Evolutionary conservation across 805 yeast genomes (phyloP).

Genomic region (Candida montana): DNA sequence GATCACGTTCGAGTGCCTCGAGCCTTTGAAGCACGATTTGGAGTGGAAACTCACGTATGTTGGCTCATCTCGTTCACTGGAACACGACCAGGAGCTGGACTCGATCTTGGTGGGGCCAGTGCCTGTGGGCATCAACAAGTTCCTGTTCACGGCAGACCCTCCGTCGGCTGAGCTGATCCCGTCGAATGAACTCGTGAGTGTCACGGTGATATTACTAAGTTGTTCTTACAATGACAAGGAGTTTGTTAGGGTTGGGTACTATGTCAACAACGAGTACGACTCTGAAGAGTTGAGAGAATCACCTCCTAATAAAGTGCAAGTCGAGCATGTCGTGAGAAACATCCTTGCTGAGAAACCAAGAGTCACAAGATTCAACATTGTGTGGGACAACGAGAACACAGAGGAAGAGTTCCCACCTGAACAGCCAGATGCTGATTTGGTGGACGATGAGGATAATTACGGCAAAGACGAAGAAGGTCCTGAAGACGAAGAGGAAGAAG

Average conservation of each 20-base stretch:
- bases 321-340: constrained; percentile 90
- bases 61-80: constrained; percentile 89
- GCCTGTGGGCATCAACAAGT: constrained; percentile 94
- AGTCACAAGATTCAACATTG: constrained; percentile 93
- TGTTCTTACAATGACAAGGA: constrained; percentile 93
- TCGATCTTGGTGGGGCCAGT: constrained; percentile 98
- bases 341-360: constrained; percentile 96
- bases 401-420: constrained; percentile 75
- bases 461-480: constrained; percentile 50
- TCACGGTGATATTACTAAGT: constrained; percentile 87
- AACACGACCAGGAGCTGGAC: constrained; percentile 95
- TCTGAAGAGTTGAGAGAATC: constrained; percentile 87
- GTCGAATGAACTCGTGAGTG: constrained; percentile 90
- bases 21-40: constrained; percentile 75
- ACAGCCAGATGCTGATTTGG: constrained; percentile 58
- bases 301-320: constrained; percentile 90
- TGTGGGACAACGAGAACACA: constrained; percentile 82
- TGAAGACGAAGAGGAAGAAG: constrained; percentile 42
- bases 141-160: constrained; percentile 90
- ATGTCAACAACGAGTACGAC: constrained; percentile 96
- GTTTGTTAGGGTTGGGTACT: constrained; percentile 95
- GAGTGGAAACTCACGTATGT: constrained; percentile 98
- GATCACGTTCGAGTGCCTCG: constrained; percentile 95
- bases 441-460: constrained; percentile 57
- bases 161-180: constrained; percentile 96